Percentiles rank a stretch among this genome's conserved stretches.
phyloP scores from a whole-genome alignment of 1,284 basidiomycete species.

The Puccinia polysora region DNA sequence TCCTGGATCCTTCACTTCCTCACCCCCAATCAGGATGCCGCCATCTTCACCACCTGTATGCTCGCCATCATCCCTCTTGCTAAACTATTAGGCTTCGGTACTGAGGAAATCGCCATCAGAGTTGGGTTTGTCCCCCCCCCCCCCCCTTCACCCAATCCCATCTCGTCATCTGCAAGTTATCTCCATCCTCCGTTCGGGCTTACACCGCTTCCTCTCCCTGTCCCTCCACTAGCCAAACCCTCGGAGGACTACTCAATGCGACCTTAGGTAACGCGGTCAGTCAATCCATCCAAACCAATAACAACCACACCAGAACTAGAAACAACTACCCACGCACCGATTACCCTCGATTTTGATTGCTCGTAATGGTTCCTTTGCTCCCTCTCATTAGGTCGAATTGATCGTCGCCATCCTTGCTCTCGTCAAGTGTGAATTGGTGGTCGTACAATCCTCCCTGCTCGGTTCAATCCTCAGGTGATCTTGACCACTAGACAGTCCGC shows the following conservation, averaged over 20 bases:
- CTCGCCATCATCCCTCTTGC: constrained; percentile 53
- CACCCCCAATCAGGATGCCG: constrained; percentile 19
- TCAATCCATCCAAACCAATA: constrained; percentile 24
- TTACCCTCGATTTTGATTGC: constrained; percentile 12
- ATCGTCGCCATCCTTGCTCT: constrained; percentile 60
- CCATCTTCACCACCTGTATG: constrained; percentile 32
- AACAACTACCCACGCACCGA: too few species aligned
- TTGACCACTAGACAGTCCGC: constrained; percentile 59
- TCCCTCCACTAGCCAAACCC: constrained; percentile 21
- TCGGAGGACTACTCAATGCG: constrained; percentile 39
- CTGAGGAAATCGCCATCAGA: constrained; percentile 74
- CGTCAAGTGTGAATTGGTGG: constrained; percentile 52
- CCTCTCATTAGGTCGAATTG: constrained; percentile 59
- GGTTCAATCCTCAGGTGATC: constrained; percentile 41
- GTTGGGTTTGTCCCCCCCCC: constrained; percentile 53
- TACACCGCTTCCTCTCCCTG: neutral
- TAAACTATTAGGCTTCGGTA: constrained; percentile 63
- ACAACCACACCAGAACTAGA: too few species aligned
- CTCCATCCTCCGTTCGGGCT: too few species aligned
- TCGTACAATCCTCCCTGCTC: constrained; percentile 50
- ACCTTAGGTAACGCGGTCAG: constrained; percentile 42
- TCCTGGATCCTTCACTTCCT: constrained; percentile 56
- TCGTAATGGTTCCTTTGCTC: constrained; percentile 27
- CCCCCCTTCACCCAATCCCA: neutral
- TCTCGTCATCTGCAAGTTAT: neutral